phyloP scores from a whole-genome alignment of 106 monocot species.

The Posidonia australis region DNA sequence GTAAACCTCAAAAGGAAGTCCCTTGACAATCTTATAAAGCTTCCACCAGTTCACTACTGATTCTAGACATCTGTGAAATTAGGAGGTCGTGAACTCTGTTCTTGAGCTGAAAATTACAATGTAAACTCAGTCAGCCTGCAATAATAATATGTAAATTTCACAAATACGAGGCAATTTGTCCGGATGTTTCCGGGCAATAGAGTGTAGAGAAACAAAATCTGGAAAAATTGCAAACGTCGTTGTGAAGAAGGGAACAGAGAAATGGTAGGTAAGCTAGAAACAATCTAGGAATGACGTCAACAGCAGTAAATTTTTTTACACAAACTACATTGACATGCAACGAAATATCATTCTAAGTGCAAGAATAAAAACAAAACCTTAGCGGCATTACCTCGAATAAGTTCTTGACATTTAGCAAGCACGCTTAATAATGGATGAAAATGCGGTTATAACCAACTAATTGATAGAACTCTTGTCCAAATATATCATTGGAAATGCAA shows the following conservation, averaged over 20 bases:
- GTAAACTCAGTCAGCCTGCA: neutral
- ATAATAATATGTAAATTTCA: neutral
- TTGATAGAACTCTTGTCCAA: neutral
- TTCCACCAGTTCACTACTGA: slow-evolving; percentile 14
- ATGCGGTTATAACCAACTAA: neutral
- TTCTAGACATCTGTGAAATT: slow-evolving; percentile 41
- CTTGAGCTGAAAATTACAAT: slow-evolving; percentile 39
- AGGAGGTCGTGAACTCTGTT: slow-evolving; percentile 48
- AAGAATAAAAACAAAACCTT: too few species aligned
- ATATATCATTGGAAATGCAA: neutral
- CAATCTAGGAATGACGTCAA: too few species aligned
- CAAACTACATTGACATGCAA: too few species aligned
- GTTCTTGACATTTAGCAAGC: neutral
- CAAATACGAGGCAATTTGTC: neutral
- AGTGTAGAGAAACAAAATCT: neutral
- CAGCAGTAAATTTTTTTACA: too few species aligned
- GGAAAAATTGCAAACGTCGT: too few species aligned
- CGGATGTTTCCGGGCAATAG: neutral
- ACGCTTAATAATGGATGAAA: neutral
- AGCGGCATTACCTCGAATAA: too few species aligned
- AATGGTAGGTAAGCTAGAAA: too few species aligned
- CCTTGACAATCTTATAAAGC: neutral
- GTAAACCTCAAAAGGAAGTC: too few species aligned
- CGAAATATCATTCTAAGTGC: too few species aligned
- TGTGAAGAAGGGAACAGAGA: too few species aligned